These are phyloP conservation scores for Yarrowia galli DNA, from an alignment of 1,139 yeast species.

Conservation along the genomic window DNA sequence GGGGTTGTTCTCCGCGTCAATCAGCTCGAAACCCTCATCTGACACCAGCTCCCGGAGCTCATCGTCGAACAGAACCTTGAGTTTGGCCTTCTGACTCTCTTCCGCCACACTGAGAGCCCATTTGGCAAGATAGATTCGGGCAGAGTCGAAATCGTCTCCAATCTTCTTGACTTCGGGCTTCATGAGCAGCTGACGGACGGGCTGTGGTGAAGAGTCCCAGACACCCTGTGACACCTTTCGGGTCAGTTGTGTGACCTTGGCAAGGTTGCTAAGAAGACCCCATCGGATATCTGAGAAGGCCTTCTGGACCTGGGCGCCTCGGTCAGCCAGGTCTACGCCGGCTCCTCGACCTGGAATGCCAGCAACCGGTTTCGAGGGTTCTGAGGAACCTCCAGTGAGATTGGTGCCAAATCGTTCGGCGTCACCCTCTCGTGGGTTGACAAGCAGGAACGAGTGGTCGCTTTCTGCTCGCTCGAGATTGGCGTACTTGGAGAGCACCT, in stretches of 20 bases:
- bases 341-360: constrained; percentile 25
- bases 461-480: constrained; percentile 71
- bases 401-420: constrained; percentile 25
- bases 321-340: constrained; percentile 56
- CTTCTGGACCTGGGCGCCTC: constrained; percentile 54
- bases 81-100: constrained; percentile 81
- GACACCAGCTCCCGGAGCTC: constrained; percentile 48
- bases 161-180: constrained; percentile 82
- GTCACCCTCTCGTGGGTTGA: constrained; percentile 84
- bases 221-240: constrained; percentile 64
- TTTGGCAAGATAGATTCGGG: constrained; percentile 88
- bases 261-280: constrained; percentile 84
- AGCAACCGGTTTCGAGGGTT: neutral
- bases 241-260: constrained; percentile 77
- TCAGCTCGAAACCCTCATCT: constrained; percentile 61
- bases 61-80: constrained; percentile 55
- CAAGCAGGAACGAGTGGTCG: constrained; percentile 73
- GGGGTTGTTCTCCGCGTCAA: constrained; percentile 59
- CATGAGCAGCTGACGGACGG: constrained; percentile 66
- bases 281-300: constrained; percentile 76
- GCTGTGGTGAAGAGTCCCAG: constrained; percentile 70
- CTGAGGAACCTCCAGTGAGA: constrained; percentile 28
- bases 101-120: constrained; percentile 97
- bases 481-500: constrained; percentile 60
- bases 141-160: constrained; percentile 92